Percentiles rank a stretch among this genome's conserved stretches.
Conservation (phyloP, 768 basidiomycete genomes). For the Daedalea quercina region DNA sequence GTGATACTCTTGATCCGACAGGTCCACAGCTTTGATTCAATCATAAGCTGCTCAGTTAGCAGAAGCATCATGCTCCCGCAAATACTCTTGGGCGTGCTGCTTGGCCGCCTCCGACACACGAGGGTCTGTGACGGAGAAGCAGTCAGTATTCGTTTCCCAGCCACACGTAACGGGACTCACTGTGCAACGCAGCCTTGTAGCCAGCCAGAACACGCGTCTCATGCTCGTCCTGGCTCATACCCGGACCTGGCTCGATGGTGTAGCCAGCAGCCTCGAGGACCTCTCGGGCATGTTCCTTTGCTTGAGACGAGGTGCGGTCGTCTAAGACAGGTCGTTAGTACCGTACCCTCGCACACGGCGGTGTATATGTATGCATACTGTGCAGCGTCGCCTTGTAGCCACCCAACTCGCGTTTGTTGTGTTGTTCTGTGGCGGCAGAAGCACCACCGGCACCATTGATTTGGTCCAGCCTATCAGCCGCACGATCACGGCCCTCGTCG, state of each 20-base stretch:
- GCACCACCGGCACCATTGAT: slow-evolving; percentile 24
- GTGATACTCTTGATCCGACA: too few species aligned
- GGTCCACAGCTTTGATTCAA: too few species aligned
- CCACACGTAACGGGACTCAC: slow-evolving; percentile 28
- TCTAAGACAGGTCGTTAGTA: slow-evolving; percentile 23
- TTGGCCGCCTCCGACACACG: slow-evolving; percentile 43
- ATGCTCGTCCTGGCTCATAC: slow-evolving; percentile 32
- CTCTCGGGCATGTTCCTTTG: slow-evolving; percentile 49
- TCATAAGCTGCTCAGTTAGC: too few species aligned
- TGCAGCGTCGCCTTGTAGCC: slow-evolving; percentile 46
- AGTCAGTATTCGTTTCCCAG: too few species aligned
- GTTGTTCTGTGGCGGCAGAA: slow-evolving; percentile 7
- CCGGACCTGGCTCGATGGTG: slow-evolving; percentile 22
- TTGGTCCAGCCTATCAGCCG: slow-evolving; percentile 35
- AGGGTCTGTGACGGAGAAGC: slow-evolving; percentile 28
- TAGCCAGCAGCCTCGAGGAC: slow-evolving; percentile 42
- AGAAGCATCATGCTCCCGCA: too few species aligned
- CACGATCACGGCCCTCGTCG: slow-evolving; percentile 44
- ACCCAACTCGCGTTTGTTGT: slow-evolving; percentile 25
- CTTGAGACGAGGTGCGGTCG: slow-evolving; percentile 36
- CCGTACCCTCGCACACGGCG: not conserved
- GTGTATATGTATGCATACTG: slow-evolving; percentile 23
- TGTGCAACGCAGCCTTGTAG: slow-evolving; percentile 48
- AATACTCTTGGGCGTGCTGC: too few species aligned
- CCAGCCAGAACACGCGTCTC: slow-evolving; percentile 42